A percentile compares a stretch with the other conserved stretches of the same genome.
Evolutionary conservation across 257 asterid genomes (phyloP).

Genomic region (Capsicum rhomboideum): DNA sequence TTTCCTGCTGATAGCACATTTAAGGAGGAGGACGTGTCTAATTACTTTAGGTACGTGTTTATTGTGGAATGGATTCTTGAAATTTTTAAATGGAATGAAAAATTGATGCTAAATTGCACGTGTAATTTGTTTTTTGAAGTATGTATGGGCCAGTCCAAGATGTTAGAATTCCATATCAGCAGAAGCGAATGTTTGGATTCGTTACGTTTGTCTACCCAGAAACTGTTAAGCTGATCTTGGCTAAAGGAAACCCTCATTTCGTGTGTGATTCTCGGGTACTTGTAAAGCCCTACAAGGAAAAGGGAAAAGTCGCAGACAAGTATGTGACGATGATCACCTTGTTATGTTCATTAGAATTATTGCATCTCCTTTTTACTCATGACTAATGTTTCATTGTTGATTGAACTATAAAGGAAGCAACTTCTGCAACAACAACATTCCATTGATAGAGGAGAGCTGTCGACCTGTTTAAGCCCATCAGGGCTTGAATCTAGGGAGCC

Average conservation of each 20-base stretch:
- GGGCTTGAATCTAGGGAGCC: conserved; percentile 65
- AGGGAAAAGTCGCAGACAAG: conserved; percentile 75
- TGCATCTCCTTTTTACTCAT: neutral
- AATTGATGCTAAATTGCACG: neutral
- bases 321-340: conserved; percentile 3
- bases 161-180: conserved; percentile 66
- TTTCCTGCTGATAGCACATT: conserved; percentile 91
- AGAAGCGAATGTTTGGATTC: conserved; percentile 90
- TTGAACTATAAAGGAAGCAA: conserved; percentile 45
- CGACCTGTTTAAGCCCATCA: conserved; percentile 64
- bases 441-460: conserved; percentile 57
- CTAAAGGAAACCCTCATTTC: conserved; percentile 62
- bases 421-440: conserved; percentile 37
- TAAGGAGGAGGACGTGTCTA: conserved; percentile 86
- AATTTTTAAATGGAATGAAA: neutral
- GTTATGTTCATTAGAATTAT: neutral
- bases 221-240: conserved; percentile 50
- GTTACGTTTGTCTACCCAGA: conserved; percentile 63
- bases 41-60: conserved; percentile 55
- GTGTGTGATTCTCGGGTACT: conserved; percentile 52
- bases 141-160: conserved; percentile 66
- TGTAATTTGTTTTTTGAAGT: conserved; percentile 26
- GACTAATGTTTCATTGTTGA: neutral
- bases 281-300: conserved; percentile 67
- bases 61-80: neutral